A percentile compares a stretch with the other conserved stretches of the same genome.
Conservation (phyloP, 1,139 yeast genomes). For the Yamadazyma blattariae region DNA sequence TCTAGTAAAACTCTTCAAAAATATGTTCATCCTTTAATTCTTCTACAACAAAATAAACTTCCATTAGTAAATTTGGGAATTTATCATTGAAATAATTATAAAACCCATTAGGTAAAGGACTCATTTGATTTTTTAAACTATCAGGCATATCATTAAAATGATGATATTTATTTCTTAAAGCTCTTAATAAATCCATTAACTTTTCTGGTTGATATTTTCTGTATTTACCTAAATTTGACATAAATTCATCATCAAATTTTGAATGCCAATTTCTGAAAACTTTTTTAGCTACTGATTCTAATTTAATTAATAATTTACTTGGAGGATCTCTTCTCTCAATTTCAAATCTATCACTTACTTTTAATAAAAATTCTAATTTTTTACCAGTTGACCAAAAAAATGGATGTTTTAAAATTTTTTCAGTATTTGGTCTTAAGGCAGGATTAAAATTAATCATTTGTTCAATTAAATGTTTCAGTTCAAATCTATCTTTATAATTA, state of each 20-base stretch:
- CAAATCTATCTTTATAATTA: slow-evolving; percentile 47
- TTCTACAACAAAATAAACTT: slow-evolving; percentile 64
- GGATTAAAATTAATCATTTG: slow-evolving; percentile 75
- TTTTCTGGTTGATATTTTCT: slow-evolving; percentile 80
- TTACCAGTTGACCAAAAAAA: slow-evolving; percentile 78
- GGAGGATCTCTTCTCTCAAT: slow-evolving; percentile 87
- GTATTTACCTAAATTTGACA: slow-evolving; percentile 84
- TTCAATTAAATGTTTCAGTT: slow-evolving; percentile 68
- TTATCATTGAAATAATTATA: slow-evolving; percentile 67
- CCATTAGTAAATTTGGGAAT: slow-evolving; percentile 80
- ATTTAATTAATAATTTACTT: slow-evolving; percentile 53
- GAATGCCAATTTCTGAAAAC: slow-evolving; percentile 77
- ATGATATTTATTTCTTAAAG: slow-evolving; percentile 87
- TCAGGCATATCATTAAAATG: slow-evolving; percentile 88
- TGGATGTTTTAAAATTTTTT: slow-evolving; percentile 73
- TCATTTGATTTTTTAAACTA: slow-evolving; percentile 57
- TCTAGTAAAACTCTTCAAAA: slow-evolving; percentile 56
- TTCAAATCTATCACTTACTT: slow-evolving; percentile 89
- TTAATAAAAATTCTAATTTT: slow-evolving; percentile 76
- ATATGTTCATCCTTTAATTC: slow-evolving; percentile 59
- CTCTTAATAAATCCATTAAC: slow-evolving; percentile 81
- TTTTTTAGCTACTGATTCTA: slow-evolving; percentile 54
- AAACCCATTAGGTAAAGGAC: slow-evolving; percentile 82
- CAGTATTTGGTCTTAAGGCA: slow-evolving; percentile 68
- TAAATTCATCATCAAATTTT: slow-evolving; percentile 66